Evolutionary conservation across 2,329 filamentous ascomycete genomes (phyloP).

Genomic region (Herpotrichia juniperi): DNA sequence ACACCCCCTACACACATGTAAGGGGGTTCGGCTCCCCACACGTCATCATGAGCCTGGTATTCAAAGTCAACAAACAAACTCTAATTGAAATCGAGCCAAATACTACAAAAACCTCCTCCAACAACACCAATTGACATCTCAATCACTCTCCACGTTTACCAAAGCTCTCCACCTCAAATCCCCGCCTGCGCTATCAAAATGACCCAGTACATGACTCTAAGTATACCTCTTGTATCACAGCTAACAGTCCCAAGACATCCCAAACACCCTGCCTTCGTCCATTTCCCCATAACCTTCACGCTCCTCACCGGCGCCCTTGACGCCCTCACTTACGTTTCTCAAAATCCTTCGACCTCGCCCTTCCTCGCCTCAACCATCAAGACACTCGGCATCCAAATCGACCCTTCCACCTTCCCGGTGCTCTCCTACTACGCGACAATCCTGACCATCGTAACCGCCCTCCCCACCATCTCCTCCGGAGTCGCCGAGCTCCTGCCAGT

Average conservation of each 20-base stretch:
- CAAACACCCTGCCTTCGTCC: constrained; percentile 53
- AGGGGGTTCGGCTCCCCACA: neutral
- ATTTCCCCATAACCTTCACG: constrained; percentile 56
- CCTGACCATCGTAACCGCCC: constrained; percentile 42
- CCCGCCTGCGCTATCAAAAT: neutral
- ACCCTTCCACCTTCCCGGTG: constrained; percentile 42
- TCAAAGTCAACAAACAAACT: neutral
- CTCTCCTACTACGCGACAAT: constrained; percentile 53
- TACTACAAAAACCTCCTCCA: neutral
- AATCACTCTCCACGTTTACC: too few relatives aligned
- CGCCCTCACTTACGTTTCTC: constrained; percentile 41
- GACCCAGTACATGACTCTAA: neutral
- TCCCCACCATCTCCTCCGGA: constrained; percentile 42
- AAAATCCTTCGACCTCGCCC: constrained; percentile 39
- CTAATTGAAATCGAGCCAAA: neutral
- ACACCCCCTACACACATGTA: too few relatives aligned
- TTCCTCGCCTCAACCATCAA: constrained; percentile 38
- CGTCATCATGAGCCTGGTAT: neutral
- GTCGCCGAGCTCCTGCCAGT: constrained; percentile 47
- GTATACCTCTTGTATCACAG: neutral
- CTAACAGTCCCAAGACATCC: constrained; percentile 44
- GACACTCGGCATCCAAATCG: constrained; percentile 30
- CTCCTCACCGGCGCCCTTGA: constrained; percentile 51
- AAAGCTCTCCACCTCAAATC: too few relatives aligned
- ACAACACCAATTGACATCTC: too few relatives aligned